Evolutionary conservation across 176 grass and related monocot genomes (phyloP).

Genomic region (Bothriochloa decipiens): DNA sequence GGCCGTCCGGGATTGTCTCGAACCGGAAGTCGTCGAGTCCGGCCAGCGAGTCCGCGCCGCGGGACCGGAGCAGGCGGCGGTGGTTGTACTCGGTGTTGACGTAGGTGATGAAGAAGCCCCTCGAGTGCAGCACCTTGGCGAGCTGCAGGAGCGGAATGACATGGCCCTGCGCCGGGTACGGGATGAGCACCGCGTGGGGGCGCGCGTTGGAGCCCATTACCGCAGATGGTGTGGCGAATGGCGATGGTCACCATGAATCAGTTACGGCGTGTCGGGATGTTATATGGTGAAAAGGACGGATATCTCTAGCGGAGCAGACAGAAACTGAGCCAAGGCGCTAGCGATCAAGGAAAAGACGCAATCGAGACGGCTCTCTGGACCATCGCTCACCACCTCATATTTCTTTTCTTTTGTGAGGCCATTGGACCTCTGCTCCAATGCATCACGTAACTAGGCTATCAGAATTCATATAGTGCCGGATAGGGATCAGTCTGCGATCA

Average conservation of each 20-base stretch:
- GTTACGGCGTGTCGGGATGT: neutral
- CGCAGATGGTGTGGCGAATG: neutral
- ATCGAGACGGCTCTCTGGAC: neutral
- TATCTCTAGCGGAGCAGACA: too few species aligned
- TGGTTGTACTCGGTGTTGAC: conserved; percentile 85
- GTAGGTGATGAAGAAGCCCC: conserved; percentile 72
- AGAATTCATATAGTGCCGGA: neutral
- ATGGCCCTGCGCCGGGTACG: conserved; percentile 70
- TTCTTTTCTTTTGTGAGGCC: neutral
- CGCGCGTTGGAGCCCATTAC: neutral
- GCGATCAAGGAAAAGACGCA: neutral
- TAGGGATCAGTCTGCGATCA: neutral
- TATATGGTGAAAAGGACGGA: neutral
- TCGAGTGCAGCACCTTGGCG: conserved; percentile 69
- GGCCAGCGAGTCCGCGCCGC: conserved; percentile 34
- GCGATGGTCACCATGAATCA: neutral
- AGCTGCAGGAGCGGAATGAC: conserved; percentile 70
- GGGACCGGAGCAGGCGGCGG: conserved; percentile 54
- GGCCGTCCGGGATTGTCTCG: conserved; percentile 68
- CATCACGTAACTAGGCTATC: neutral
- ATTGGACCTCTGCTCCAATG: neutral
- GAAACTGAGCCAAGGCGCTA: neutral
- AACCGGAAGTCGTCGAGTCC: conserved; percentile 59
- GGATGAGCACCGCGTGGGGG: conserved; percentile 63
- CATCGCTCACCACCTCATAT: neutral